Base-by-base conservation (phyloP, 495 filamentous ascomycete genomes). In the Hyaloscypha variabilis region DNA sequence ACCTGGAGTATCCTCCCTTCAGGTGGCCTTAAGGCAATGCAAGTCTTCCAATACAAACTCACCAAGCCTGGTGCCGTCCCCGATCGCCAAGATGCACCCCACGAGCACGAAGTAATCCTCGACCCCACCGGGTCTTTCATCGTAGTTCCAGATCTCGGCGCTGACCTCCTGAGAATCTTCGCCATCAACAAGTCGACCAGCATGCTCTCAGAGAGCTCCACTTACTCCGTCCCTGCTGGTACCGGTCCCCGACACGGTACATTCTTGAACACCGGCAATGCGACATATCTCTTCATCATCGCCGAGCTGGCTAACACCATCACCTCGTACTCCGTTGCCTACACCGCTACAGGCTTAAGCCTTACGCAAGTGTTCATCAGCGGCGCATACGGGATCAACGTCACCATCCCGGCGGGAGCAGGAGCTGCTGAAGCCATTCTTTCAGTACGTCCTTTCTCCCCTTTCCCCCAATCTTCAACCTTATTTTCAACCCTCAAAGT, bases 61-160 rank as follows among this genome's bases (percentile, higher is more conserved):
- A 65, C 76, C 17, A 63, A 69, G 4, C 82, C 84, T 0, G 84
- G 83, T n/a, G 67, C 82, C 54, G 69, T 78, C 39, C 76, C 83
- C 6, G 66, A 60, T 2, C 85, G 86, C 23, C 90, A 92, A 77
- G 82, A 87, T 5, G 76, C 78, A 3, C 79, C 91, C 19, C 90
- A 90, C 70, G 89, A 90, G 13, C 91, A 94, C 69, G 76, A 90
- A 60, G 85, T 83, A 31, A 70, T 91, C 67, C 72, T 92, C 30
- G 91, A 94, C 71, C 91, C 91, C 14, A 88, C 87, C 0, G 84
- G 81, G 0, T 70, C 77, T 25, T 93, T 85, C 76, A 69, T 91
- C 21, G 66, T 92, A 0, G 80, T 87, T 8, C 89, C 91, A 10
- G 91, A 94, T 62, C 78, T 94, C 8, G 90, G 91, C 56, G 81